These are phyloP conservation scores for Fonsecaea monophora DNA, from an alignment of 2,329 filamentous ascomycete species.

Conservation along the genomic window DNA sequence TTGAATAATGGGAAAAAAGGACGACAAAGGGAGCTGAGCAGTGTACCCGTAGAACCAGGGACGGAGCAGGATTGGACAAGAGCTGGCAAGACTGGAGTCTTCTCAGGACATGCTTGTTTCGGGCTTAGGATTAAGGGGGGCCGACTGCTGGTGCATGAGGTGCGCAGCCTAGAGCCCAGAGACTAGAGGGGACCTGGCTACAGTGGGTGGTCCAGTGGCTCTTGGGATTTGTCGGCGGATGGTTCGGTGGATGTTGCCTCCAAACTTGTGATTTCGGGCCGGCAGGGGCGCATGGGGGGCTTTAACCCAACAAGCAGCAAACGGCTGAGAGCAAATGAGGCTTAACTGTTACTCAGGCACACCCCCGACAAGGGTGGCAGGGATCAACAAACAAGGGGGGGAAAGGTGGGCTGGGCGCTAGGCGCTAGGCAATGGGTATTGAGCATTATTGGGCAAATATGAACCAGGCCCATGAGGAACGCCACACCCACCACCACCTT, in stretches of 20 bases:
- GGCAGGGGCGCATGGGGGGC: neutral
- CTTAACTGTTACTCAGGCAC: constrained; percentile 22
- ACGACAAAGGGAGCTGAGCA: constrained; percentile 28
- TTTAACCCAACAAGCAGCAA: neutral
- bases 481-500: constrained; percentile 6
- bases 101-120: constrained; percentile 34
- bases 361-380: neutral
- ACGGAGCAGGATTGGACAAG: constrained; percentile 31
- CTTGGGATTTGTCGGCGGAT: constrained; percentile 17
- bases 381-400: constrained; percentile 7
- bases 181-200: constrained; percentile 4
- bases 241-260: neutral
- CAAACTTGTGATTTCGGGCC: constrained; percentile 25
- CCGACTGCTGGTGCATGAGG: constrained; percentile 19
- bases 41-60: constrained; percentile 5
- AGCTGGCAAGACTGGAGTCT: constrained; percentile 19
- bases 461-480: constrained; percentile 16
- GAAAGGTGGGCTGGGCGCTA: constrained; percentile 11
- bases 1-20: constrained; percentile 23
- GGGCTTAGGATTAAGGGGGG: constrained; percentile 28
- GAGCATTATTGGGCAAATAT: neutral
- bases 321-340: constrained; percentile 8
- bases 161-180: constrained; percentile 24
- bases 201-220: constrained; percentile 24
- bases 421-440: neutral